These are phyloP conservation scores for Lumnitzera racemosa DNA, from an alignment of 345 rosid genomes.

Conservation along the genomic window DNA sequence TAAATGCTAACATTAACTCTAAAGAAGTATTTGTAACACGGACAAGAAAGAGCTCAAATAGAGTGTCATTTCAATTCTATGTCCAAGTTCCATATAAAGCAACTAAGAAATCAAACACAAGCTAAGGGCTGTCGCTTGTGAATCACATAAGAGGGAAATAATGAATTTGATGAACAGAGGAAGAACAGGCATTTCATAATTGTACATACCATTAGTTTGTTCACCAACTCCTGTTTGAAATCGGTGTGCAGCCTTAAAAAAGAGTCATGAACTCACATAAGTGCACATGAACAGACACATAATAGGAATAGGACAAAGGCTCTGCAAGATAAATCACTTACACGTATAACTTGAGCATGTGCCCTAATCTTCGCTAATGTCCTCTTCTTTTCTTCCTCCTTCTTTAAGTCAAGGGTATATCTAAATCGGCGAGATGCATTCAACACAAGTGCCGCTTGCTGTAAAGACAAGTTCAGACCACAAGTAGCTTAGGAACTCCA, in stretches of 20 bases:
- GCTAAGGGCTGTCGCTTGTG: no score
- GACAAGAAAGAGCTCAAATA: no score
- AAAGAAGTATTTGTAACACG: no score
- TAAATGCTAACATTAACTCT: no score
- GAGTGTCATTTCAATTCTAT: no score
- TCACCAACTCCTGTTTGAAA: conserved; percentile 50
- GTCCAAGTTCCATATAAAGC: no score
- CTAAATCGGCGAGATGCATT: conserved; percentile 97
- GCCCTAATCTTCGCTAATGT: conserved; percentile 67
- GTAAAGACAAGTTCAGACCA: conserved; percentile 14
- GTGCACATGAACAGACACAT: conserved; percentile 8
- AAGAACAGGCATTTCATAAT: neutral
- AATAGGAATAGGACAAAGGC: neutral
- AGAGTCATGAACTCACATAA: conserved; percentile 5
- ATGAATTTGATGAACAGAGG: neutral
- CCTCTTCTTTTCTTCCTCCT: conserved; percentile 62
- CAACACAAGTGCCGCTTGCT: conserved; percentile 98
- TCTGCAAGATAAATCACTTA: conserved; percentile 19
- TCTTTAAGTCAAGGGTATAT: conserved; percentile 87
- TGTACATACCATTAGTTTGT: conserved; percentile 42
- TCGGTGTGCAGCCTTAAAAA: conserved; percentile 77
- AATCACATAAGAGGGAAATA: neutral
- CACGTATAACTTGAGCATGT: conserved; percentile 85
- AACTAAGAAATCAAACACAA: no score
- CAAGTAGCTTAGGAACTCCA: conserved; percentile 1